Conservation (phyloP, 2,329 filamentous ascomycete genomes). For the Myriosclerotinia scirpicola region DNA sequence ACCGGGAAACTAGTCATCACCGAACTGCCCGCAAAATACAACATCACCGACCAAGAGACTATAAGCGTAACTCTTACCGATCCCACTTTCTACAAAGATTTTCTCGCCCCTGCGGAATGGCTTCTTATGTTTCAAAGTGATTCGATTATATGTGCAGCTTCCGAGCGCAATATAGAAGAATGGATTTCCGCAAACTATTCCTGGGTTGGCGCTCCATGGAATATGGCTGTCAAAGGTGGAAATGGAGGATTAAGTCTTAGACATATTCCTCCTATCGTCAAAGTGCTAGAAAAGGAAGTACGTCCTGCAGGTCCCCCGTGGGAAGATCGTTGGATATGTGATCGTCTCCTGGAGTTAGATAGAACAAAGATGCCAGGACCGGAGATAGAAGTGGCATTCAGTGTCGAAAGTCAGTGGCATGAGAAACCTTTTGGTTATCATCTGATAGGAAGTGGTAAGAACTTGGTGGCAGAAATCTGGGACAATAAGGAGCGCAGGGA, state of each 20-base stretch:
- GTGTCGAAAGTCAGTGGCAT: slow-evolving; percentile 49
- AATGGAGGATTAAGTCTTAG: slow-evolving; percentile 38
- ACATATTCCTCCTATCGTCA: slow-evolving; percentile 29
- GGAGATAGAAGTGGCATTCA: slow-evolving; percentile 47
- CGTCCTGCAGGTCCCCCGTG: slow-evolving; percentile 47
- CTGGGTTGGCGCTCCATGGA: slow-evolving; percentile 44
- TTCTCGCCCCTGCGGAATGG: slow-evolving; percentile 53
- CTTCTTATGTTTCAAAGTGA: slow-evolving; percentile 56
- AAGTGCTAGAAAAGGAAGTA: slow-evolving; percentile 41
- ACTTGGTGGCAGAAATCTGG: slow-evolving; percentile 49
- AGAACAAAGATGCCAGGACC: slow-evolving; percentile 26
- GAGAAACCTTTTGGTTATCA: slow-evolving; percentile 54
- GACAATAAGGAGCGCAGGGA: slow-evolving; percentile 46
- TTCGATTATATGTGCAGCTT: slow-evolving; percentile 56
- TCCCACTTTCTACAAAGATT: slow-evolving; percentile 52
- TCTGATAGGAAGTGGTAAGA: slow-evolving; percentile 49
- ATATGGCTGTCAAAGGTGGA: slow-evolving; percentile 33
- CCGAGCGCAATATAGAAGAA: slow-evolving; percentile 50
- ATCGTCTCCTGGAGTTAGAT: slow-evolving; percentile 45
- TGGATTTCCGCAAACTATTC: slow-evolving; percentile 50
- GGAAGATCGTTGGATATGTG: slow-evolving; percentile 54
- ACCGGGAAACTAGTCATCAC: slow-evolving; percentile 36
- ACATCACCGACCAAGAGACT: slow-evolving; percentile 49
- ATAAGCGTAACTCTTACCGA: slow-evolving; percentile 52
- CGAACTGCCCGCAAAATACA: slow-evolving; percentile 50